Percentiles rank a stretch among this genome's conserved stretches.
phyloP scores from a whole-genome alignment of 1,139 yeast species.

The Blastobotrys apis region DNA sequence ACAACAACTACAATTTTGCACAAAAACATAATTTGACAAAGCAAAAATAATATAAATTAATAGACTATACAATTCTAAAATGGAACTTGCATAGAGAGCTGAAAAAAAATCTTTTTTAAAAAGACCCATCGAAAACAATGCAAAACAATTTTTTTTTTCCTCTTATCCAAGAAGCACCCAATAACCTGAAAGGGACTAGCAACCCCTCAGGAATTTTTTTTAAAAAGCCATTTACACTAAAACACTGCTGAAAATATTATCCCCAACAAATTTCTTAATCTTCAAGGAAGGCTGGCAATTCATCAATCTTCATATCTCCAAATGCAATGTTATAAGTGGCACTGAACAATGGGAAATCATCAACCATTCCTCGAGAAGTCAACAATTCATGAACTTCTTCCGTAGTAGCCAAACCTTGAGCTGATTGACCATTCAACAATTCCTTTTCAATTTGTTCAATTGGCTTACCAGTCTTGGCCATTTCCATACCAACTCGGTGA shows the following conservation, averaged over 20 bases:
- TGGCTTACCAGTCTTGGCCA: slow-evolving; percentile 59
- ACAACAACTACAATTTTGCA: no score
- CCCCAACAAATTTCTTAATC: slow-evolving; percentile 15
- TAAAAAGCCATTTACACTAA: background rate
- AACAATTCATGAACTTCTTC: slow-evolving; percentile 86
- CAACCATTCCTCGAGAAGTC: slow-evolving; percentile 51
- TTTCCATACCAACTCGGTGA: slow-evolving; percentile 71
- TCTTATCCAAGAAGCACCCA: no score
- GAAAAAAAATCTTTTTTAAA: no score
- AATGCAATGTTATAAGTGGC: slow-evolving; percentile 80
- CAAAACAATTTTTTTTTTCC: background rate
- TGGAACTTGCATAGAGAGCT: no score
- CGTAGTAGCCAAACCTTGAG: slow-evolving; percentile 88
- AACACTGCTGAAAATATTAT: background rate
- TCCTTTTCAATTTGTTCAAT: slow-evolving; percentile 79
- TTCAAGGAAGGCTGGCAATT: slow-evolving; percentile 32
- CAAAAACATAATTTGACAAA: background rate
- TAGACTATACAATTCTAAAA: no score
- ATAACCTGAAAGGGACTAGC: no score
- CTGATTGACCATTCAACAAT: slow-evolving; percentile 85
- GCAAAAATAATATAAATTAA: background rate
- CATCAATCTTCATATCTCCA: slow-evolving; percentile 51
- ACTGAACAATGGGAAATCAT: slow-evolving; percentile 82
- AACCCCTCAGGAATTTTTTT: no score
- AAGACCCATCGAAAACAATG: no score